Evolutionary conservation across 129 eudicot genomes (phyloP).

Genomic region (Saposhnikovia divaricata): DNA sequence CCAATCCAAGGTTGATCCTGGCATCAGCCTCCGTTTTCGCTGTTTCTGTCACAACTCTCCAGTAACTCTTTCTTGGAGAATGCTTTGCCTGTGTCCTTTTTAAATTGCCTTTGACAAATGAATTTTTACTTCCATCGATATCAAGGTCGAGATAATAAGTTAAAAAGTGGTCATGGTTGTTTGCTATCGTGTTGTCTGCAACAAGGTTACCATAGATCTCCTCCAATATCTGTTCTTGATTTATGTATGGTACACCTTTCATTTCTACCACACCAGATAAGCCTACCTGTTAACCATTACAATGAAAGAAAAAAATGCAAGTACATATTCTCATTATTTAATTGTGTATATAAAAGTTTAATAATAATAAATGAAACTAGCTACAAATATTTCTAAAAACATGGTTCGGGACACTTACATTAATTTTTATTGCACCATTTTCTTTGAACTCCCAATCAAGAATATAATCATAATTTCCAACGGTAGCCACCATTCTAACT

Average conservation of each 20-base stretch:
- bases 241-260: constrained; percentile 51
- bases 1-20: constrained; percentile 30
- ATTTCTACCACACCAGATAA: constrained; percentile 67
- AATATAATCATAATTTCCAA: constrained; percentile 82
- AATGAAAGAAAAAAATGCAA: background rate
- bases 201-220: constrained; percentile 55
- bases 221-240: constrained; percentile 20
- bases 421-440: constrained; percentile 66
- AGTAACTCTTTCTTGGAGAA: constrained; percentile 75
- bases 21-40: constrained; percentile 54
- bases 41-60: constrained; percentile 48
- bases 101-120: constrained; percentile 50
- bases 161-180: constrained; percentile 81
- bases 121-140: constrained; percentile 57
- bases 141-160: constrained; percentile 80
- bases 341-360: background rate
- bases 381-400: background rate
- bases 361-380: background rate
- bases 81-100: constrained; percentile 21
- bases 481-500: constrained; percentile 88
- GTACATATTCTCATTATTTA: background rate
- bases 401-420: constrained; percentile 31
- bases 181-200: constrained; percentile 49
- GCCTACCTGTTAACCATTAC: constrained; percentile 43
- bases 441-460: constrained; percentile 93